Evolutionary conservation across 805 yeast species (phyloP), one percentile per base, ranked within the genome.

Genomic region (Candida orba): DNA sequence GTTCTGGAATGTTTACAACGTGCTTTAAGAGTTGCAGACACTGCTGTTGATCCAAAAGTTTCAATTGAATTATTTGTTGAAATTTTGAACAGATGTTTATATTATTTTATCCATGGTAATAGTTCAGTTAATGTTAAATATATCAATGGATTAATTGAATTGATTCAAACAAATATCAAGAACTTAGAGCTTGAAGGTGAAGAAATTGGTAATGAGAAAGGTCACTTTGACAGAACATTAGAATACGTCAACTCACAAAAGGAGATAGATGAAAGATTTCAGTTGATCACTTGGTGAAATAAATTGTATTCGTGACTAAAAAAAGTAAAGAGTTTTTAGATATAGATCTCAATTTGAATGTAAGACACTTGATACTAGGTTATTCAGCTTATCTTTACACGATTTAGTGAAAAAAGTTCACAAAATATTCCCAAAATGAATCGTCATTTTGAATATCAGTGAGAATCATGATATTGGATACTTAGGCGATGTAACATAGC

Each of bases 401-500:
- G n/a, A n/a, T n/a, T n/a, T n/a, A n/a, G n/a, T n/a, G n/a, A n/a
- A n/a, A n/a, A n/a, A n/a, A n/a, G n/a, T n/a, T n/a, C n/a, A n/a
- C n/a, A n/a, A 56, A 53, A 34, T 25, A 36, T 34, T 54, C 63
- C 51, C 67, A 60, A 18, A 70, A 73, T 31, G 78, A 76, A 46
- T 89, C 87, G 9, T 64, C 85, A 32, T 78, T 91, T 57, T 74
- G 48, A 93, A 93, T 60, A 67, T 93, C 38, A 81, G 95, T 2
- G 99, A 99, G 2, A 93, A 93, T 60, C 99, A 93, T 60, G 99
- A 93, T 61, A 80, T 91, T 39, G 99, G 99, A 0, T 91, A 93
- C 60, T 77, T 85, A 39, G 98, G 98, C 0, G 99, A 93, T 63
- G 87, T 95, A 34, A 89, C 96, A 0, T 79, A 80, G 68, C 96